Evolutionary conservation across 176 grass and related monocot genomes (phyloP).

Genomic region (Pharus latifolius): DNA sequence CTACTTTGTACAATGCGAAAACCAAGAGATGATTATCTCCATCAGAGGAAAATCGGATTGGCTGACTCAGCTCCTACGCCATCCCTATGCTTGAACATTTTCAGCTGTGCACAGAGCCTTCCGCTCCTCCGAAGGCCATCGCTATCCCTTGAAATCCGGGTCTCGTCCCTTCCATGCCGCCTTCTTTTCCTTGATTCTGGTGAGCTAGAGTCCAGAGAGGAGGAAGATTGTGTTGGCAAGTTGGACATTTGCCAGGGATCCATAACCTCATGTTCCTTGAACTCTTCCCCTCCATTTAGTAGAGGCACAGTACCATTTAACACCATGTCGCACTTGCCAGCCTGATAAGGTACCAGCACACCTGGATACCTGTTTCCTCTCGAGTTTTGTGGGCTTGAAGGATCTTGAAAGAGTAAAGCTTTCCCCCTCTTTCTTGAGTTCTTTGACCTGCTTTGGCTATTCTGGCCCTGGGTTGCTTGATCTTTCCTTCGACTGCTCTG

Average conservation of each 20-base stretch:
- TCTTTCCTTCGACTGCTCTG: conserved; percentile 8
- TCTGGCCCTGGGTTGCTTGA: background rate
- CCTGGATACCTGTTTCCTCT: background rate
- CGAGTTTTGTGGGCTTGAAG: conserved; percentile 4
- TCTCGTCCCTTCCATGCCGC: background rate
- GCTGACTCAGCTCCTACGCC: conserved; percentile 13
- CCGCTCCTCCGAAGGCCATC: conserved; percentile 12
- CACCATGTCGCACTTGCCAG: conserved; percentile 9
- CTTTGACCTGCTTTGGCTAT: background rate
- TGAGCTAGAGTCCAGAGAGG: conserved; percentile 24
- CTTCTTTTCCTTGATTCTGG: conserved; percentile 3
- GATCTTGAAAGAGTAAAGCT: conserved; percentile 6
- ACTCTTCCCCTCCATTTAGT: background rate
- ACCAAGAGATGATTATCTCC: background rate
- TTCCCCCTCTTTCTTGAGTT: conserved; percentile 36
- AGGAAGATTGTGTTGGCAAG: background rate
- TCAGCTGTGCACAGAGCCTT: conserved; percentile 28
- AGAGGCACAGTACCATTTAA: conserved; percentile 20
- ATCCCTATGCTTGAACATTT: conserved; percentile 41
- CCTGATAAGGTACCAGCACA: background rate
- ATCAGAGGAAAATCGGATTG: conserved; percentile 24
- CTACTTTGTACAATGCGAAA: conserved; percentile 21
- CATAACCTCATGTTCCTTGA: conserved; percentile 21
- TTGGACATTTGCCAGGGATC: conserved; percentile 15
- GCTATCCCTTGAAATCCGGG: background rate